Base-by-base conservation (phyloP, 495 filamentous ascomycete species). In the Penicillium pancosmium region DNA sequence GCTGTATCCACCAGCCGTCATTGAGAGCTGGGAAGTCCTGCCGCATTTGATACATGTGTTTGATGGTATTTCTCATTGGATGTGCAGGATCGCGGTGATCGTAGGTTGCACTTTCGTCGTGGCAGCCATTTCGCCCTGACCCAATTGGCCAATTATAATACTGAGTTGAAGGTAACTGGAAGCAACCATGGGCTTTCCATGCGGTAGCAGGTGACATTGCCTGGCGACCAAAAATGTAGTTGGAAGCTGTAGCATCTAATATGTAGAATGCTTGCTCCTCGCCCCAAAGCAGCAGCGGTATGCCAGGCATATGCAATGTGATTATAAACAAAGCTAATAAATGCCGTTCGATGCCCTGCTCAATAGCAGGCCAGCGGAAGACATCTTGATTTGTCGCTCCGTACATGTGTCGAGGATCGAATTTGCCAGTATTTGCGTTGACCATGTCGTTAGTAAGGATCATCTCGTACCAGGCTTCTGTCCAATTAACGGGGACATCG, bases 301-400 rank as follows among this genome's bases (percentile, higher is more conserved):
- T 84, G 5, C 88, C 88, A 0, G 88, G 88, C 66, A 91, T 72
- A 44, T 86, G 73, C 9, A 90, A 59, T 18, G 85, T 88, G 0
- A 82, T 86, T 57, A 91, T 82, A 57, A 88, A 90, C 2, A 82
- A 68, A 9, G 75, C 88, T 0, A 91, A 72, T 4, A 90, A 71
- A 68, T 82, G 78, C 52, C 85, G 80, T 65, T 89, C 80, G 1
- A 83, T 81, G 6, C 88, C 88, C 53, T 82, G 76, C n/a, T 79
- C 72, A 49, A 91, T 77, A 4, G 84, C 78, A 8, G 88, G 88
- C 88, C 88, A 91, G 9, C 88, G 81, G 68, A 91, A 89, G 5
- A 91, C 86, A 64, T 91, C 88, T 70, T 91, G 88, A 63, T 90
- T 90, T 6, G 85, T 87, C 3, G 78, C 78, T 27, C 88, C 88